Conservation (phyloP, 345 rosid species). For the Arabis alpina region DNA sequence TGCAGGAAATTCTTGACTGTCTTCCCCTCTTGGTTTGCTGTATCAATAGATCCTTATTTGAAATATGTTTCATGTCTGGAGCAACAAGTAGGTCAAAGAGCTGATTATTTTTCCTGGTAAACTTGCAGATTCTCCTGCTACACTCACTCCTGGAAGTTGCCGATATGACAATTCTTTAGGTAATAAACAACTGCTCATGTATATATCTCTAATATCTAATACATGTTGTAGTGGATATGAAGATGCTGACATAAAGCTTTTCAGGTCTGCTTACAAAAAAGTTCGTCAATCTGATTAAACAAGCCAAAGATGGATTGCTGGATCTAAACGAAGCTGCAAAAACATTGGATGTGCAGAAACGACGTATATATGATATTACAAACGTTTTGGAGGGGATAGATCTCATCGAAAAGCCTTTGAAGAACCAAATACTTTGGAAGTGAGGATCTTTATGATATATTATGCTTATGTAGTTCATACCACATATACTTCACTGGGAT, state of each 20-base stretch:
- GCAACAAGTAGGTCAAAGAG: constrained; percentile 15
- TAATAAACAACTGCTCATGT: constrained; percentile 37
- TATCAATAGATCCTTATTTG: background rate
- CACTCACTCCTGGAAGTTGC: constrained; percentile 85
- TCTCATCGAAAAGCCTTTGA: constrained; percentile 93
- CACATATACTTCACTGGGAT: constrained; percentile 25
- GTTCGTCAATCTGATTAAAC: constrained; percentile 79
- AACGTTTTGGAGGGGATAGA: constrained; percentile 99
- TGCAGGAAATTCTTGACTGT: background rate
- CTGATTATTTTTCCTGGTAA: constrained; percentile 37
- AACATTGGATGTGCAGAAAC: constrained; percentile 92
- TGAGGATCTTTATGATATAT: constrained; percentile 47
- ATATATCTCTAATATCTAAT: background rate
- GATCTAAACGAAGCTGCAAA: constrained; percentile 94
- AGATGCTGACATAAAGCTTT: constrained; percentile 31
- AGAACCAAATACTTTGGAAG: constrained; percentile 96
- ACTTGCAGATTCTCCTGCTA: constrained; percentile 73
- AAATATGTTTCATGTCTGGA: constrained; percentile 5
- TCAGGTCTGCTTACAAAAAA: constrained; percentile 92
- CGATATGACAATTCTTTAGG: constrained; percentile 98
- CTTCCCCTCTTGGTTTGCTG: no score
- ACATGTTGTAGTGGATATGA: constrained; percentile 3
- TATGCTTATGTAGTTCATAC: constrained; percentile 36
- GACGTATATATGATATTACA: constrained; percentile 98
- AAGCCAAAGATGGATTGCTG: constrained; percentile 85